phyloP scores from a whole-genome alignment of 805 yeast genomes.

The Myxozyma neotropica region DNA sequence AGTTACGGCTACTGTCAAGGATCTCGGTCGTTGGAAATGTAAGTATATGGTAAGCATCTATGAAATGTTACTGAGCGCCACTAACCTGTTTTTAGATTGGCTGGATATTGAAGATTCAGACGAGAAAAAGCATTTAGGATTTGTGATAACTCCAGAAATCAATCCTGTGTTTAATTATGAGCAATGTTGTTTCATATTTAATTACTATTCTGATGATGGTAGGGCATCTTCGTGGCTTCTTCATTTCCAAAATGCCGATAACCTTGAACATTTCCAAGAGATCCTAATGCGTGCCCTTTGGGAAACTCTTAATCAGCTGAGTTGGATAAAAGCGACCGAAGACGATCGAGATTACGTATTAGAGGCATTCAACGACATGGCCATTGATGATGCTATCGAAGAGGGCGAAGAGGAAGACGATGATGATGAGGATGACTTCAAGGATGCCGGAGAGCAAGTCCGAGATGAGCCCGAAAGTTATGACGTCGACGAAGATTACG shows the following conservation, averaged over 20 bases:
- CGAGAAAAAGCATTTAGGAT: conserved; percentile 44
- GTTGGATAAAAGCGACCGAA: conserved; percentile 51
- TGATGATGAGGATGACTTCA: conserved; percentile 42
- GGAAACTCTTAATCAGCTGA: conserved; percentile 57
- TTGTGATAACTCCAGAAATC: conserved; percentile 52
- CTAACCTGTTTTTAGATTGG: conserved; percentile 38
- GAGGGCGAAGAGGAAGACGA: conserved; percentile 45
- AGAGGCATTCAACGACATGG: conserved; percentile 54
- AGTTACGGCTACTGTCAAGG: conserved; percentile 47
- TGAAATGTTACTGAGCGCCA: no score
- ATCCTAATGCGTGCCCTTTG: conserved; percentile 57
- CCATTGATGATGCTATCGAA: conserved; percentile 42
- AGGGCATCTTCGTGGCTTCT: conserved; percentile 63
- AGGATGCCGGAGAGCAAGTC: conserved; percentile 26
- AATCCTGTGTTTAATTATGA: conserved; percentile 69
- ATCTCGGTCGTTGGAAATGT: conserved; percentile 54
- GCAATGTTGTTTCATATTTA: conserved; percentile 64
- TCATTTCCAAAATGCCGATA: conserved; percentile 50
- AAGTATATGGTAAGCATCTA: conserved; percentile 3
- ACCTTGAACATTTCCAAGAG: conserved; percentile 56
- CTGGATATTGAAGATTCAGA: conserved; percentile 48
- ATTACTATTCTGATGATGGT: conserved; percentile 48
- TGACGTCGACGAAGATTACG: conserved; percentile 41
- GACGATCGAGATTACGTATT: conserved; percentile 59
- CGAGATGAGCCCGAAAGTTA: conserved; percentile 16